Evolutionary conservation across 2,329 filamentous ascomycete species (phyloP).

Genomic region (Cercospora zeina): DNA sequence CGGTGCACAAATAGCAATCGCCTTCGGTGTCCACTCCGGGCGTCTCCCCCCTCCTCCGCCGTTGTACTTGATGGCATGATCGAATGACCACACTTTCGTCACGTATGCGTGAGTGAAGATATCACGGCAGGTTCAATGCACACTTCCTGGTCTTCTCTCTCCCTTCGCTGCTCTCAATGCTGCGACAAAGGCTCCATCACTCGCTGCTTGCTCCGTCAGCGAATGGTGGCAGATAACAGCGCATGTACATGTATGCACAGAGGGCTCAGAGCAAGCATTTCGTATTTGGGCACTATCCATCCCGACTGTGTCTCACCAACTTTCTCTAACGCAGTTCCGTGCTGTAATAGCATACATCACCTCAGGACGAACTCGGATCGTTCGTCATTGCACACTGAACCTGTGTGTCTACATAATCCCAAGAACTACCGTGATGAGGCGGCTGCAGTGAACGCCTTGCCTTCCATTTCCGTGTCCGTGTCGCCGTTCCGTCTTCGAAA

Average conservation of each 20-base stretch:
- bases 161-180: neutral
- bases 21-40: neutral
- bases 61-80: neutral
- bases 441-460: neutral
- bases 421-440: neutral
- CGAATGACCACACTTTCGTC: neutral
- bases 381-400: neutral
- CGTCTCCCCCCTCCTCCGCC: neutral
- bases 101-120: neutral
- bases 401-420: neutral
- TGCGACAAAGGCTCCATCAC: neutral
- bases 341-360: neutral
- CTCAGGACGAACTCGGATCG: neutral
- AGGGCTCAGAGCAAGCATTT: neutral
- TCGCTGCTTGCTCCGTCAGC: neutral
- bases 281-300: neutral
- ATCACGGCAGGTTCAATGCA: neutral
- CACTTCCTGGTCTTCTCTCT: neutral
- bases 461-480: neutral
- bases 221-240: too few relatives aligned
- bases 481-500: neutral
- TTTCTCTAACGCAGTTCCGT: neutral
- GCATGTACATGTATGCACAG: neutral
- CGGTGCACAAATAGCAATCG: conserved; percentile 4
- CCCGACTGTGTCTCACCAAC: neutral